Evolutionary conservation across 2,329 filamentous ascomycete genomes (phyloP).

Genomic region (Alternaria dauci): DNA sequence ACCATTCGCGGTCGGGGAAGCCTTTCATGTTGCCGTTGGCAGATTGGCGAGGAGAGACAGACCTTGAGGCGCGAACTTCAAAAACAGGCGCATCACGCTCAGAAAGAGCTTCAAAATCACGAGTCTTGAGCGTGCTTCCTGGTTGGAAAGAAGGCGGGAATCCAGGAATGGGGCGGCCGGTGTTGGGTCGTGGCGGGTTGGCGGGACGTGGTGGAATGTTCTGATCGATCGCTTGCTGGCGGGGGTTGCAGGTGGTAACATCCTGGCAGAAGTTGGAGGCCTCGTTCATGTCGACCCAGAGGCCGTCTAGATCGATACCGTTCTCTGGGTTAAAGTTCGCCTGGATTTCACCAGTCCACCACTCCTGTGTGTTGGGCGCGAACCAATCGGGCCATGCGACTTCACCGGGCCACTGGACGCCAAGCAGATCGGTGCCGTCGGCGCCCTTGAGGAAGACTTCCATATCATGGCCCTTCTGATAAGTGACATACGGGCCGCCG

Average conservation of each 20-base stretch:
- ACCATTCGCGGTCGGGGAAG: slow-evolving; percentile 68
- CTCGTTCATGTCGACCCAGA: slow-evolving; percentile 65
- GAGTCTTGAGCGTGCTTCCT: slow-evolving; percentile 15
- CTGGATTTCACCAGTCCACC: slow-evolving; percentile 74
- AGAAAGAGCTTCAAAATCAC: not conserved
- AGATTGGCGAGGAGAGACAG: slow-evolving; percentile 23
- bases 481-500: slow-evolving; percentile 62
- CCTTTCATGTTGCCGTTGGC: slow-evolving; percentile 60
- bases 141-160: slow-evolving; percentile 75
- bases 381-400: slow-evolving; percentile 83
- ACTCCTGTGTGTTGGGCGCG: slow-evolving; percentile 67
- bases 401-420: slow-evolving; percentile 80
- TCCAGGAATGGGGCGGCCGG: slow-evolving; percentile 71
- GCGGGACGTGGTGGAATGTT: slow-evolving; percentile 66
- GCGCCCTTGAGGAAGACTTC: slow-evolving; percentile 61
- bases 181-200: slow-evolving; percentile 63
- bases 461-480: slow-evolving; percentile 67
- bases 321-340: slow-evolving; percentile 69
- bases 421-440: slow-evolving; percentile 65
- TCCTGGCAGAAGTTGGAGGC: slow-evolving; percentile 49
- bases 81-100: not conserved
- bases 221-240: slow-evolving; percentile 48
- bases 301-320: slow-evolving; percentile 77
- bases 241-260: slow-evolving; percentile 57
- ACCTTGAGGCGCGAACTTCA: not conserved